Base-by-base conservation (phyloP, 192 early-diverging fungal species). In the Podochytrium sp. region DNA sequence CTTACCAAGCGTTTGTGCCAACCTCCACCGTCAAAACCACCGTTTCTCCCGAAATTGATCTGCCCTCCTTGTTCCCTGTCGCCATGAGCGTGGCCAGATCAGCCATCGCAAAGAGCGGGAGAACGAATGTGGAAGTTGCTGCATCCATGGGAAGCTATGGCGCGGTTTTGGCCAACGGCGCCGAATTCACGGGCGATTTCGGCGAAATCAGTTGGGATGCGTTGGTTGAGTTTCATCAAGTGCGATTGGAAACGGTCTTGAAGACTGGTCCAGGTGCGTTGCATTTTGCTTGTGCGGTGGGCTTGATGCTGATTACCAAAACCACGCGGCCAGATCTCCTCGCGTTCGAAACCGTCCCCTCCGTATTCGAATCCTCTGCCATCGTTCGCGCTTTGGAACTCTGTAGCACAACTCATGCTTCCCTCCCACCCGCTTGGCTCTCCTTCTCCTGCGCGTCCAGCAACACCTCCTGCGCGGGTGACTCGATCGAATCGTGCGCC, bases 271-370 rank as follows among this genome's bases (percentile, higher is more conserved):
- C 74, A 35, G 72, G 72, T 74, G 30, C n/a, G 65, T 23, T n/a
- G n/a, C n/a, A n/a, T n/a, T n/a, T 29, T 67, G 1, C 37, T 51
- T 23, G 32, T 10, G 1, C 37, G 59, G 34, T 39, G 3, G 20
- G 20, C 12, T 20, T 61, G 16, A 37, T 61, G 18, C n/a, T 30
- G 30, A 41, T 29, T 65, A 6, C n/a, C 40, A 59, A 62, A 73
- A 18, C 1, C 35, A 61, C 30, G 1, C n/a, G 18, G 30, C 65
- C 86, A 38, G 91, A 92, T 71, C 67, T 92, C 0, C 65, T 92
- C 33, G 78, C 88, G 3, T 85, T 92, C 61, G 91, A 92, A 71
- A 92, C 91, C 0, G 81, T 92, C 5, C 91, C 91, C 20, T 86
- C 81, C 23, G 67, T 81, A 12, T 65, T 70, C 10, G 91, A 92